Base-by-base conservation (phyloP, 208 protist genomes). In the Wallacemonas sp. region DNA sequence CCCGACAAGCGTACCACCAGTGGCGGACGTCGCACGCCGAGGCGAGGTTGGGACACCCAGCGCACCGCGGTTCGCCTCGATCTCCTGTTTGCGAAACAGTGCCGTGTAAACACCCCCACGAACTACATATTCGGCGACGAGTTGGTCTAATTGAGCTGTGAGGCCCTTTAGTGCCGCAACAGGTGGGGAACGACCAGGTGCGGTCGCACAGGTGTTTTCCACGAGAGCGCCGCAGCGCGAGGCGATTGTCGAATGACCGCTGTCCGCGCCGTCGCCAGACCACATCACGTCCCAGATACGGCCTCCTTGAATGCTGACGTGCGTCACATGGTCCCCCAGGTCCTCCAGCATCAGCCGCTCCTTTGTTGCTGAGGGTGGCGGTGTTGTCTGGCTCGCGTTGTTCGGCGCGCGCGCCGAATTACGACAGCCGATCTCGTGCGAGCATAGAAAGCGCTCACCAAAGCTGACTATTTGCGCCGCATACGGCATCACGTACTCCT, bases 401-500 rank as follows among this genome's bases (percentile, higher is more conserved):
- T 6, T 24, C 29, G 15, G 38, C 17, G 15, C 62, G 42, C 4
- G 19, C 3, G 1, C 19, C 9, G 39, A 19, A 37, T 0, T 22
- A 30, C 37, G 53, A n/a, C n/a, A n/a, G n/a, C n/a, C n/a, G n/a
- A 74, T 55, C 1, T 67, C 53, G 42, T 71, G 30, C 41, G 53
- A 70, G 52, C 8, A 63, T 66, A 76, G 69, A 46, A 75, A 66
- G 1, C 32, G 37, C 6, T 1, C 33, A 55, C 42, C 57, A 59
- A 85, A 91, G 17, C 74, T 78, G 26, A 91, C 53, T 24, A 94
- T 71, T 26, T 77, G 74, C 19, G 77, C 78, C 44, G 68, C 58
- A 60, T 89, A 90, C 6, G 85, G 83, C 81, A 89, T 83, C 6
- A 80, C 58, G 39, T 94, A 89, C 5, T 68, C 63, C n/a, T 87